Percentiles rank a stretch among this genome's conserved stretches.
Conservation (phyloP, 2,329 filamentous ascomycete genomes). For the Colletotrichum chrysophilum region DNA sequence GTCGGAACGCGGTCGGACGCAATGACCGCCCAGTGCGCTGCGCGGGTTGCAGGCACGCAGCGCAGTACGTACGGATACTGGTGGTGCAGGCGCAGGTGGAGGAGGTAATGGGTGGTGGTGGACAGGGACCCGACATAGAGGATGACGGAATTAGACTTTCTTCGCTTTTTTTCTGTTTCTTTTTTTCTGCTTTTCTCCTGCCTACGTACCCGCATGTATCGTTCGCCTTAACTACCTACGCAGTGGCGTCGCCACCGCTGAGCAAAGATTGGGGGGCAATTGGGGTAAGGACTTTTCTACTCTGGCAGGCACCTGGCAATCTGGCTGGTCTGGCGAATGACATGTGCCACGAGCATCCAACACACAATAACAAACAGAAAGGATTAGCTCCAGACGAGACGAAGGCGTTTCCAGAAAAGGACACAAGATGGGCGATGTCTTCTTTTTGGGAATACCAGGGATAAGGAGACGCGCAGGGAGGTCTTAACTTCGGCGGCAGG, state of each 20-base stretch:
- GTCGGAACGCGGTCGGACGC: constrained; percentile 5
- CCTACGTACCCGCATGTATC: not conserved
- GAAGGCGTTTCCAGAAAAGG: not conserved
- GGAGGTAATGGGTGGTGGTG: not conserved
- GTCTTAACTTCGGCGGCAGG: not conserved
- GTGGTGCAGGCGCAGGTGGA: not conserved
- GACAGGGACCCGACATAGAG: not conserved
- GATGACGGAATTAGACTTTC: not conserved
- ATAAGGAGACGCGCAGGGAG: constrained; percentile 1
- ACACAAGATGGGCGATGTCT: not conserved
- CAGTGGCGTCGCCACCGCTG: not conserved
- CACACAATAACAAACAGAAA: not conserved
- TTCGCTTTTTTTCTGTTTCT: not conserved
- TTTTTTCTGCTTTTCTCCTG: not conserved
- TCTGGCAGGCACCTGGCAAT: not conserved
- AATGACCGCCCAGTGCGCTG: not conserved
- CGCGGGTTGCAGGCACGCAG: not conserved
- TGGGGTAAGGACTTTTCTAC: not conserved
- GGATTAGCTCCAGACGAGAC: not conserved
- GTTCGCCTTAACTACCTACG: not conserved
- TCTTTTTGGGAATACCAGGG: not conserved
- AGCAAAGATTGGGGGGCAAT: not conserved
- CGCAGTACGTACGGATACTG: not conserved
- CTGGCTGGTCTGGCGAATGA: not conserved
- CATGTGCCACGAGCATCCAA: constrained; percentile 2